A percentile compares a stretch with the other conserved stretches of the same genome.
Conservation (phyloP, 2,329 filamentous ascomycete species). For the Aspergillus tubingensis region DNA sequence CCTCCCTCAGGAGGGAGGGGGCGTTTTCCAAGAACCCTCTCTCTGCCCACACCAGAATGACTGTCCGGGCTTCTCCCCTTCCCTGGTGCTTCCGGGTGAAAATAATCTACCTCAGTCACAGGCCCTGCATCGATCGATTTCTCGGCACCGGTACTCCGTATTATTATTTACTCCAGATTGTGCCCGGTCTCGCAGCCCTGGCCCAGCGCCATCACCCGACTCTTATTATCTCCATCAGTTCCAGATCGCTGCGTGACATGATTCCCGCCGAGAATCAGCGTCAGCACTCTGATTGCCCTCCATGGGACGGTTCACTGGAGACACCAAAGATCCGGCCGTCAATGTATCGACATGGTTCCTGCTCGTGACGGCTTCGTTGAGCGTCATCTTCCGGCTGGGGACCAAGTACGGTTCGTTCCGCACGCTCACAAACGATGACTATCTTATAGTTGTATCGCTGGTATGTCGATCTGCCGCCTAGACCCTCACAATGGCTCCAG, state of each 20-base stretch:
- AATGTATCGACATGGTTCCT: conserved; percentile 26
- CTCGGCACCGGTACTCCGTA: neutral
- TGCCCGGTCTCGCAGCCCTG: neutral
- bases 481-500: neutral
- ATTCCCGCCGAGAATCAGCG: neutral
- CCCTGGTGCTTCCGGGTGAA: neutral
- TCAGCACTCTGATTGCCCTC: neutral
- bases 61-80: neutral
- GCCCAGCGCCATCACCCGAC: neutral
- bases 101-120: neutral
- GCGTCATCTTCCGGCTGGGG: conserved; percentile 24
- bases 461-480: conserved; percentile 6
- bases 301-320: conserved; percentile 23
- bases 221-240: neutral
- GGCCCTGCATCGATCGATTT: neutral
- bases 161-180: neutral
- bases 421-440: conserved; percentile 24
- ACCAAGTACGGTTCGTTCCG: conserved; percentile 26
- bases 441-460: conserved; percentile 22
- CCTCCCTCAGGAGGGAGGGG: neutral
- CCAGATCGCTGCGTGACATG: neutral
- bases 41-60: neutral
- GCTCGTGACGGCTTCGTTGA: conserved; percentile 22
- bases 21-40: neutral
- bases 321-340: conserved; percentile 25